Percentiles rank a stretch among this genome's conserved stretches.
Conservation (phyloP, 169 alveolate genomes). For the Plasmodium cynomolgi region DNA sequence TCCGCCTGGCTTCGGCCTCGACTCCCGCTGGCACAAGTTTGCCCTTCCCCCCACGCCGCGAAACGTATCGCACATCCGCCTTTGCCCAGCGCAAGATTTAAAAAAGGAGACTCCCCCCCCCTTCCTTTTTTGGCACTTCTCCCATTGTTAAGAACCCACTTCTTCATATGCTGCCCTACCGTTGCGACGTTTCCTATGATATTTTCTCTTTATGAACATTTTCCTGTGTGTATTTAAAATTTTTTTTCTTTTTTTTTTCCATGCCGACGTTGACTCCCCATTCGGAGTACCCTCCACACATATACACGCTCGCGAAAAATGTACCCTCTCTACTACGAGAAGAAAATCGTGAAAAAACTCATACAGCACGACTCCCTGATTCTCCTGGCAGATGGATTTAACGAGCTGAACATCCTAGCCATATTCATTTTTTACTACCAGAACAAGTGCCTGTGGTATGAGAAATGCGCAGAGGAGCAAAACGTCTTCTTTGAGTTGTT, state of each 20-base stretch:
- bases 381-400: constrained; percentile 70
- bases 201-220: background rate
- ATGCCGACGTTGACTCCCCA: background rate
- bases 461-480: constrained; percentile 1
- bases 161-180: background rate
- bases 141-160: background rate
- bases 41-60: background rate
- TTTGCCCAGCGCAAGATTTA: background rate
- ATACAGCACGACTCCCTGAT: constrained; percentile 65
- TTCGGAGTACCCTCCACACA: background rate
- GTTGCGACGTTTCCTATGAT: background rate
- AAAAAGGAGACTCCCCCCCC: background rate
- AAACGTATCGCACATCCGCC: background rate
- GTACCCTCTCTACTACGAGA: constrained; percentile 64
- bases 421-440: constrained; percentile 69
- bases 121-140: background rate
- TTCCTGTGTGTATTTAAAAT: background rate
- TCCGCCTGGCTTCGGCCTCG: background rate
- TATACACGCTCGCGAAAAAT: background rate
- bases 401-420: constrained; percentile 66
- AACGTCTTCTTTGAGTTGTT: constrained; percentile 55
- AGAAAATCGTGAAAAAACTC: constrained; percentile 54
- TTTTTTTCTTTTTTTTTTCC: background rate
- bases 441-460: constrained; percentile 67
- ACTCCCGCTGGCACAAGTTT: background rate